Percentiles rank a stretch among this genome's conserved stretches.
Evolutionary conservation across 768 basidiomycete genomes (phyloP).

Genomic region (Mycena latifolia): DNA sequence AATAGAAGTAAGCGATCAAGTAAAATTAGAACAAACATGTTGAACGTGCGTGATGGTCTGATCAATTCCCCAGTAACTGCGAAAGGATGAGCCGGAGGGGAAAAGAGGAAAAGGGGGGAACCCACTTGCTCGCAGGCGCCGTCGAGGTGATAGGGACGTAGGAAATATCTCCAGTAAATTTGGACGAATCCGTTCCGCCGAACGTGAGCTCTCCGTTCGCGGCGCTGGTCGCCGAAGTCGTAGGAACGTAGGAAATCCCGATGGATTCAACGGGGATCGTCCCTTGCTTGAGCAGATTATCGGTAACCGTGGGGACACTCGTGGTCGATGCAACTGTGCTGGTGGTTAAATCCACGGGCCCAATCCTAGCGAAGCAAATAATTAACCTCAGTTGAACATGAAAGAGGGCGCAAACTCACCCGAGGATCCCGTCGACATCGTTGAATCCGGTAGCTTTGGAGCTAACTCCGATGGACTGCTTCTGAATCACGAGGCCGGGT

Average conservation of each 20-base stretch:
- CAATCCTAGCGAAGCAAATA: conserved; percentile 49
- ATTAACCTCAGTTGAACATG: background rate
- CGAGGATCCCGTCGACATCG: conserved; percentile 66
- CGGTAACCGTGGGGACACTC: conserved; percentile 66
- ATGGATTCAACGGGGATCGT: conserved; percentile 58
- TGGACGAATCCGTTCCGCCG: conserved; percentile 62
- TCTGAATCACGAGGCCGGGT: conserved; percentile 54
- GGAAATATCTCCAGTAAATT: conserved; percentile 53
- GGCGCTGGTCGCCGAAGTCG: conserved; percentile 45
- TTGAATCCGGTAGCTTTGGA: conserved; percentile 56
- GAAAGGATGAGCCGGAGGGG: no score
- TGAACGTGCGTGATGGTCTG: conserved; percentile 52
- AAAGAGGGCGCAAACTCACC: conserved; percentile 41
- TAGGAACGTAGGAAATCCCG: conserved; percentile 66
- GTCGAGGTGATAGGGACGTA: conserved; percentile 58
- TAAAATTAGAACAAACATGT: background rate
- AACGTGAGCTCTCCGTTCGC: conserved; percentile 69
- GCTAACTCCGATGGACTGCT: conserved; percentile 63
- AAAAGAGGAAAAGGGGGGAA: background rate
- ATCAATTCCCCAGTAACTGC: conserved; percentile 60
- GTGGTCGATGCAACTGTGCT: conserved; percentile 54
- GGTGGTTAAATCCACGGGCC: conserved; percentile 62
- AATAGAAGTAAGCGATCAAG: background rate
- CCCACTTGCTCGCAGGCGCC: conserved; percentile 57
- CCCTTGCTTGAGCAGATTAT: conserved; percentile 65